Conservation (phyloP, 495 filamentous ascomycete genomes). For the Extremus antarcticus region DNA sequence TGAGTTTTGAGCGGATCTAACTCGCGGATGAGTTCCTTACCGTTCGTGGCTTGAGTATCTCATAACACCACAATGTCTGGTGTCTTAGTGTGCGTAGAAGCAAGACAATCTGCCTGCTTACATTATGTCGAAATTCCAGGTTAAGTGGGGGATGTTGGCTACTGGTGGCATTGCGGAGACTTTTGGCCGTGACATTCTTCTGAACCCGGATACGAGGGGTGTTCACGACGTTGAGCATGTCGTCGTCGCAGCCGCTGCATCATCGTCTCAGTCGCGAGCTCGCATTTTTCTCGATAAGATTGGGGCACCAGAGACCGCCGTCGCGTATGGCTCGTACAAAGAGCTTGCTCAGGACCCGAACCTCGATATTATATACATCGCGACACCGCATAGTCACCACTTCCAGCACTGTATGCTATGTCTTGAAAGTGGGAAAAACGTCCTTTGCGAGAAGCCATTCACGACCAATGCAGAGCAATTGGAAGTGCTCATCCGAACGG, state of each 20-base stretch:
- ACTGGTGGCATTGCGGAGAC: slow-evolving; percentile 65
- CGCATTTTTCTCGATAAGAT: slow-evolving; percentile 56
- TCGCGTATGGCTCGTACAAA: slow-evolving; percentile 64
- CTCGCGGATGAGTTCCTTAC: too few species aligned
- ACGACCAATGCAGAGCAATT: slow-evolving; percentile 78
- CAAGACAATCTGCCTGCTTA: too few species aligned
- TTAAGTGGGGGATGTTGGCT: too few species aligned
- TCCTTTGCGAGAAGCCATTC: slow-evolving; percentile 86
- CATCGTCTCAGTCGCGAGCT: slow-evolving; percentile 54
- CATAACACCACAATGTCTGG: too few species aligned
- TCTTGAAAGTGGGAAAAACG: slow-evolving; percentile 68
- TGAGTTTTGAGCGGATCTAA: too few species aligned
- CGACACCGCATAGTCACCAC: slow-evolving; percentile 88
- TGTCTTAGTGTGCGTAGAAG: too few species aligned
- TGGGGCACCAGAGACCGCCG: slow-evolving; percentile 38
- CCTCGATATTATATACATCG: slow-evolving; percentile 81
- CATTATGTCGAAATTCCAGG: too few species aligned
- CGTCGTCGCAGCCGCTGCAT: slow-evolving; percentile 70
- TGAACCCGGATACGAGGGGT: slow-evolving; percentile 55
- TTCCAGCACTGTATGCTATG: slow-evolving; percentile 79
- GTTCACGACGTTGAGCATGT: slow-evolving; percentile 65
- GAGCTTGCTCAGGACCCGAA: slow-evolving; percentile 65
- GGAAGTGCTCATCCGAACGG: slow-evolving; percentile 56
- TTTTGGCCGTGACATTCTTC: slow-evolving; percentile 73
- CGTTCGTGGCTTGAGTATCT: too few species aligned